Base-by-base conservation (phyloP, 2,329 filamentous ascomycete species). In the Talaromyces sp. region DNA sequence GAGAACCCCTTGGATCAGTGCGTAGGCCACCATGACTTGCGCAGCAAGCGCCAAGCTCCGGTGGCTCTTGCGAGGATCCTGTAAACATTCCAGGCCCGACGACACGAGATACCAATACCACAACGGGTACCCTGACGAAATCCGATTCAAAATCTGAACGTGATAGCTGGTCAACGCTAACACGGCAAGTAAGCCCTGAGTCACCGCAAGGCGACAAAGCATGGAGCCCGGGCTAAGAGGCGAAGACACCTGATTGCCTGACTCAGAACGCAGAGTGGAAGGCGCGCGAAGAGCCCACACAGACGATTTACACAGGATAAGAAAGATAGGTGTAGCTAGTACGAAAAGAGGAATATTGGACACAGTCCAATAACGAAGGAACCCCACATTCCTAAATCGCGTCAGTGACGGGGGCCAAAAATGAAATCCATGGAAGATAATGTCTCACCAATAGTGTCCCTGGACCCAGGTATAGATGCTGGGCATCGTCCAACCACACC, bases 381-480 rank as follows among this genome's bases (percentile, higher is more conserved):
- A 88, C 0, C 94, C 94, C 47, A 89, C 86, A 64, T 93, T 86
- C 94, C 92, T 96, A 56, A 19, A 33, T 14, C 10, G 44, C 37
- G 68, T 62, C 61, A 56, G 53, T 55, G 9, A 13, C 17, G 17
- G 37, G 22, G 17, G 20, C 17, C 32, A 22, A 13, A 19, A 37
- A 32, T 6, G 11, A 20, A 17, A 14, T 36, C 17, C 22, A 11
- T 43, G 27, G 14, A 24, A 36, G 6, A 16, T 27, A 40, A n/a
- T 17, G 14, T 72, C 85, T 71, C 80, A 96, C 92, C 94, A 99
- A 73, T 99, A 97, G 65, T 89, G 80, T 41, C 81, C 80, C 69
- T 99, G 94, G 2, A 97, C 93, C 78, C 89, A 97, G 0, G 85
- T 82, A 73, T 96, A 97, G 55, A 99, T 92, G 69, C 91, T 96